Conservation (phyloP, 257 asterid genomes). For the Fraxinus excelsior region DNA sequence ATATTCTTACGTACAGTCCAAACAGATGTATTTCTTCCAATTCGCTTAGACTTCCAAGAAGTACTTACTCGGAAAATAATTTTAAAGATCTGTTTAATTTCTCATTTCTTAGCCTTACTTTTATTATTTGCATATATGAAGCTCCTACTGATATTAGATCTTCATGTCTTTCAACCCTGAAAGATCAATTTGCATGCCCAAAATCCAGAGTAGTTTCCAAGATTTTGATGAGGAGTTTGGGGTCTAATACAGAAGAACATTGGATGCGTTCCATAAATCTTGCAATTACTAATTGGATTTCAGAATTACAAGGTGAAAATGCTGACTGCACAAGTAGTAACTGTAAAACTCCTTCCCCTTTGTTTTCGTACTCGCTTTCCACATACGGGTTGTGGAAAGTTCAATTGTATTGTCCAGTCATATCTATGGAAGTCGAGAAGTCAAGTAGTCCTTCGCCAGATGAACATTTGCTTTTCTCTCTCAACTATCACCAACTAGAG, state of each 20-base stretch:
- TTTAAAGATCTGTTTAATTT: conserved; percentile 57
- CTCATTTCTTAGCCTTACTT: conserved; percentile 41
- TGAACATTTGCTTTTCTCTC: conserved; percentile 64
- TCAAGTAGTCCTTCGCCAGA: conserved; percentile 42
- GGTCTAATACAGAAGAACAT: conserved; percentile 65
- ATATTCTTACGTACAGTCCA: conserved; percentile 47
- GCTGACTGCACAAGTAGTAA: background rate
- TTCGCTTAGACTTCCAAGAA: conserved; percentile 33
- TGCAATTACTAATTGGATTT: conserved; percentile 74
- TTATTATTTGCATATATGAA: conserved; percentile 68
- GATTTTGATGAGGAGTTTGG: conserved; percentile 19
- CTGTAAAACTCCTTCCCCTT: conserved; percentile 48
- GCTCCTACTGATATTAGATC: conserved; percentile 64
- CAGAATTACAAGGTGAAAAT: conserved; percentile 35
- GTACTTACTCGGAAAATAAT: conserved; percentile 10
- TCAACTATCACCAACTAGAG: conserved; percentile 75
- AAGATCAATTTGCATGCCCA: conserved; percentile 49
- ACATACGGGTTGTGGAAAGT: conserved; percentile 76
- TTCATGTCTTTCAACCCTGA: conserved; percentile 45
- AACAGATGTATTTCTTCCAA: conserved; percentile 24
- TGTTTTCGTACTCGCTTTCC: conserved; percentile 64
- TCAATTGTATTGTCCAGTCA: conserved; percentile 76
- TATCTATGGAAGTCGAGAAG: conserved; percentile 65
- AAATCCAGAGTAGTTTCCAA: conserved; percentile 49
- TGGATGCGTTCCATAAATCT: conserved; percentile 84